These are phyloP conservation scores for Russula griseocarnosa DNA, from an alignment of 768 basidiomycete genomes.

Conservation along the genomic window DNA sequence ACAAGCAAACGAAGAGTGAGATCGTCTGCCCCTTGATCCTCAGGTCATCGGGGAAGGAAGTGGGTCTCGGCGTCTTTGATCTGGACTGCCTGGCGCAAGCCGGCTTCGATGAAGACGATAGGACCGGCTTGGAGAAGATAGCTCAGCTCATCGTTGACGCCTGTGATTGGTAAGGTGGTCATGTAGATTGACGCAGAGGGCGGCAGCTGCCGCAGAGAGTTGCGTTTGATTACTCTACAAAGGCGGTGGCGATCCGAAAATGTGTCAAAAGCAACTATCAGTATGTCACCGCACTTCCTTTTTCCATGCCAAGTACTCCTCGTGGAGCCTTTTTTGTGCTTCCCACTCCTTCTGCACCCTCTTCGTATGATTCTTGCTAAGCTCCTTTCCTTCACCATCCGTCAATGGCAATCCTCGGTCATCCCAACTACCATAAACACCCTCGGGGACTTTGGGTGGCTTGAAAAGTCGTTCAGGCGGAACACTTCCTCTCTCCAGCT, in stretches of 20 bases:
- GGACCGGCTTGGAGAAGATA: slow-evolving; percentile 40
- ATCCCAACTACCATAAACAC: slow-evolving; percentile 79
- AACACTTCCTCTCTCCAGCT: slow-evolving; percentile 80
- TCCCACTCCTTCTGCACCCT: slow-evolving; percentile 70
- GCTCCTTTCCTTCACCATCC: slow-evolving; percentile 78
- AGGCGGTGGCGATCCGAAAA: slow-evolving; percentile 18
- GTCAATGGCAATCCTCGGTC: slow-evolving; percentile 79
- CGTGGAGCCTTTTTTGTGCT: slow-evolving; percentile 73
- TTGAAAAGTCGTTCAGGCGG: slow-evolving; percentile 78
- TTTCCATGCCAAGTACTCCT: slow-evolving; percentile 62
- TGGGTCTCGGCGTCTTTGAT: slow-evolving; percentile 42
- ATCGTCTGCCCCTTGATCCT: slow-evolving; percentile 76
- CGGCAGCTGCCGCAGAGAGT: slow-evolving; percentile 19
- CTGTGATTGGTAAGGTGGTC: slow-evolving; percentile 29
- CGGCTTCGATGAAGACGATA: slow-evolving; percentile 45
- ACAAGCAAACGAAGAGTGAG: slow-evolving; percentile 86
- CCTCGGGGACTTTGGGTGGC: slow-evolving; percentile 70
- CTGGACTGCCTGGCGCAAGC: slow-evolving; percentile 41
- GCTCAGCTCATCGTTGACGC: slow-evolving; percentile 34
- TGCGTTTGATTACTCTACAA: slow-evolving; percentile 5
- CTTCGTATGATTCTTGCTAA: slow-evolving; percentile 79
- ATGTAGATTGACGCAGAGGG: slow-evolving; percentile 15
- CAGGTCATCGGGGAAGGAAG: slow-evolving; percentile 33
- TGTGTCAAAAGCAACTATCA: slow-evolving; percentile 18
- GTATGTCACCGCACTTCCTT: slow-evolving; percentile 29